Conservation (phyloP, 805 yeast genomes). For the Candida bentonensis region DNA sequence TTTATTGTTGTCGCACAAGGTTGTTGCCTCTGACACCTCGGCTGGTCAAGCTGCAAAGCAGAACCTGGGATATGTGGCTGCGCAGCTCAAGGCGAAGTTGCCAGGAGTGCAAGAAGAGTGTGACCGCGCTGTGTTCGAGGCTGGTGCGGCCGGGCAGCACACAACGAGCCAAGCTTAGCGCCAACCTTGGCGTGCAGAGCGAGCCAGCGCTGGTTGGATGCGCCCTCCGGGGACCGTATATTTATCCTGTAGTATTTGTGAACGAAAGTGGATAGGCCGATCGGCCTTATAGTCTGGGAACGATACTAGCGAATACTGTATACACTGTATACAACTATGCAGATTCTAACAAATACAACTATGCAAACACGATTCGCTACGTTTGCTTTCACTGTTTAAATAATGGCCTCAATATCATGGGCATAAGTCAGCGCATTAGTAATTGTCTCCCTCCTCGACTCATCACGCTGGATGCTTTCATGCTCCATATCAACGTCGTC, state of each 20-base stretch:
- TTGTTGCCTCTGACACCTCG: too few relatives aligned
- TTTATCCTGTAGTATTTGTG: neutral
- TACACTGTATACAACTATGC: neutral
- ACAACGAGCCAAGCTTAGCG: too few relatives aligned
- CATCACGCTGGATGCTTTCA: conserved; percentile 26
- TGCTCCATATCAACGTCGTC: conserved; percentile 20
- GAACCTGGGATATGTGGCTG: neutral
- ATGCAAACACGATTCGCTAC: neutral
- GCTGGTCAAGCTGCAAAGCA: neutral
- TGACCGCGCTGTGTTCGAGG: neutral
- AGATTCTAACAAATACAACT: neutral
- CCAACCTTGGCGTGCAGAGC: too few relatives aligned
- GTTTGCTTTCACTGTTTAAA: conserved; percentile 25
- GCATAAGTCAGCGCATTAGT: conserved; percentile 76
- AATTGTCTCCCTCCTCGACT: conserved; percentile 32
- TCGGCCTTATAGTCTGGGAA: neutral
- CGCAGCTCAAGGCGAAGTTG: neutral
- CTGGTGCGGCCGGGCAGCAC: too few relatives aligned
- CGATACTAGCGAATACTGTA: conserved; percentile 1
- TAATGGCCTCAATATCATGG: conserved; percentile 81
- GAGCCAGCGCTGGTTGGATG: too few relatives aligned
- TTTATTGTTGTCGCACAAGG: too few relatives aligned
- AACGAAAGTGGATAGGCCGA: neutral
- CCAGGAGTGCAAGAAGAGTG: neutral
- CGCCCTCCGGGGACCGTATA: too few relatives aligned